Evolutionary conservation across 1,284 basidiomycete genomes (phyloP), one percentile per base, ranked within the genome.

Genomic region (Ustilago xerochloae): DNA sequence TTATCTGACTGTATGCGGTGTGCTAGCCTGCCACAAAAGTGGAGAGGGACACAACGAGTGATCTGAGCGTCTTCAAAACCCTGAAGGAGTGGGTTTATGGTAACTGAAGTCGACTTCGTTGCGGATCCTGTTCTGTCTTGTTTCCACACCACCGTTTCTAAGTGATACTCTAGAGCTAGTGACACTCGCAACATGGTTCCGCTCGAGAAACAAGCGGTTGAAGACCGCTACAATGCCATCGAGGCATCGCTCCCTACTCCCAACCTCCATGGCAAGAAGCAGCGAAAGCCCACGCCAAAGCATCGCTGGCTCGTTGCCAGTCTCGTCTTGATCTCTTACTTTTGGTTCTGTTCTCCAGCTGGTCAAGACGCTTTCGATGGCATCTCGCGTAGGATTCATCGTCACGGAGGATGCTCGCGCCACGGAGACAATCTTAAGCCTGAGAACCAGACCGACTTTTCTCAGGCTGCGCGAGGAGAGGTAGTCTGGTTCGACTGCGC

Each of bases 401-500:
- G 32, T 12, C 64, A 61, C 8, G 48, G 35, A 36, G 48, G 43
- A 18, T 56, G 54, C 49, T 47, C 64, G 8, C 29, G 48, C 9
- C 52, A 55, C 29, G 36, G 52, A 4, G 35, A 51, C 26, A 48
- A 30, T 22, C 60, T 64, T 4, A 59, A 59, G 39, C 70, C 50
- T 6, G 70, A 73, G 39, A 57, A 73, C 38, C 48, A 58, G 62
- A 74, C 71, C 51, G 65, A 74, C 55, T 74, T 74, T 30, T 59
- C 66, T 18, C 54, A 62, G n/a, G 63, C 56, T 13, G 55, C 36
- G 9, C 66, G 63, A 18, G 74, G 74, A 20, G 30, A 77, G 41
- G 55, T 77, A 15, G 66, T 66, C 47, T 73, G 65, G 66, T 61
- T 55, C 38, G 60, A 77, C 53, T 77, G 74, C 50, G 65, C 32